Evolutionary conservation across 1,284 basidiomycete species (phyloP).

Genomic region (Cryptococcus sp.): DNA sequence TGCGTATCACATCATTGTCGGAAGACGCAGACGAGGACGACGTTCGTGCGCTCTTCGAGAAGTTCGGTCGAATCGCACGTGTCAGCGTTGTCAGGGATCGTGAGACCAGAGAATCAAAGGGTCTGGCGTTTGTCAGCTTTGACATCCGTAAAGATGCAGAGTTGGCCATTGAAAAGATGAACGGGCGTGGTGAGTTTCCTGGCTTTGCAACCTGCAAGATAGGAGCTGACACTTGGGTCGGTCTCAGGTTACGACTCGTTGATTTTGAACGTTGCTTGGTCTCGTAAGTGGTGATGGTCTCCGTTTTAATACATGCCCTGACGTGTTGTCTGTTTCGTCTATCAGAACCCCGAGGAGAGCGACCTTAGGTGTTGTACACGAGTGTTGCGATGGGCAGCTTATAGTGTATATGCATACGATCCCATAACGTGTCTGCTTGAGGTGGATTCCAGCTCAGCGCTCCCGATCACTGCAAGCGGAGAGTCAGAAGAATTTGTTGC

Average conservation of each 20-base stretch:
- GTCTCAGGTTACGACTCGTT: conserved; percentile 46
- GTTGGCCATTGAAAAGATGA: conserved; percentile 86
- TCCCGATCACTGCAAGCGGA: no score
- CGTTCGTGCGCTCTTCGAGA: conserved; percentile 81
- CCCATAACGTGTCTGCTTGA: no score
- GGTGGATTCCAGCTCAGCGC: no score
- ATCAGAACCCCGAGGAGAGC: conserved; percentile 35
- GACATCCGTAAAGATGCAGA: conserved; percentile 80
- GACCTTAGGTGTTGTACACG: conserved; percentile 19
- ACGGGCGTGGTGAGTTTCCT: conserved; percentile 69
- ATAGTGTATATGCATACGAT: not conserved
- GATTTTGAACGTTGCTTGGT: conserved; percentile 51
- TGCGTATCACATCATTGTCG: conserved; percentile 95
- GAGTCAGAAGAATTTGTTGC: no score
- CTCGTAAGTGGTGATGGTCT: conserved; percentile 28
- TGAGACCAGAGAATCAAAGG: conserved; percentile 93
- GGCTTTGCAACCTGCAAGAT: no score
- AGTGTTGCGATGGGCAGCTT: not conserved
- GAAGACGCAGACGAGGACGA: conserved; percentile 95
- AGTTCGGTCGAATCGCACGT: conserved; percentile 78
- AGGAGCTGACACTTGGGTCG: not conserved
- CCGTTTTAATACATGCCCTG: not conserved
- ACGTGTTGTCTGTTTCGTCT: not conserved
- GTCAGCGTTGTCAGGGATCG: conserved; percentile 95
- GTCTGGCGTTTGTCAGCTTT: conserved; percentile 83